Conservation (phyloP, 2,329 filamentous ascomycete genomes). For the Thielaviopsis euricoi region DNA sequence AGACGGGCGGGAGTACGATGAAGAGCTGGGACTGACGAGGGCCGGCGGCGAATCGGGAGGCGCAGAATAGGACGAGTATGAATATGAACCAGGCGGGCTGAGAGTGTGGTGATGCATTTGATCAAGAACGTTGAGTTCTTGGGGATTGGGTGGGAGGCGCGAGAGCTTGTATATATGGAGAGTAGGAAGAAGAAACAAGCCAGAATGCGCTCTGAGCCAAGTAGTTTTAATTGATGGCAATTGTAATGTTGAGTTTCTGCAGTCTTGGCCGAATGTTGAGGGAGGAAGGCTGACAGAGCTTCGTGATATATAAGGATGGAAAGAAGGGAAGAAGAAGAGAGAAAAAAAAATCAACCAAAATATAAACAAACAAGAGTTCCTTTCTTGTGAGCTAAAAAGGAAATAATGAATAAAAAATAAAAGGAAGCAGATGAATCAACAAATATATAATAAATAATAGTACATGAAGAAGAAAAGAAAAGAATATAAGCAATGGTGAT, state of each 20-base stretch:
- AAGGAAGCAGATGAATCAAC: not conserved
- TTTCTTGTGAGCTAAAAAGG: not conserved
- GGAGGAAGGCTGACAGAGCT: too few species aligned
- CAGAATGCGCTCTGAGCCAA: too few species aligned
- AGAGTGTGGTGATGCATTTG: not conserved
- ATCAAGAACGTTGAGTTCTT: not conserved
- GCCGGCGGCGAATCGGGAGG: slow-evolving; percentile 36
- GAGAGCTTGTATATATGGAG: not conserved
- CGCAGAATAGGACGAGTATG: not conserved
- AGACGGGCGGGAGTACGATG: slow-evolving; percentile 29
- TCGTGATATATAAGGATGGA: too few species aligned
- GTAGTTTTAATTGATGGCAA: not conserved
- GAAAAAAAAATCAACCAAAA: too few species aligned
- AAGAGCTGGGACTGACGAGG: slow-evolving; percentile 33
- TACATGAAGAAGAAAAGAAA: not conserved
- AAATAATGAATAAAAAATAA: not conserved
- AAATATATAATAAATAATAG: not conserved
- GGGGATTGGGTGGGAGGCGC: not conserved
- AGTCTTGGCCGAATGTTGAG: too few species aligned
- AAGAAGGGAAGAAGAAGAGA: too few species aligned
- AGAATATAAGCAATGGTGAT: not conserved
- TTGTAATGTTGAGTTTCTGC: not conserved
- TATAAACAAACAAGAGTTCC: too few species aligned
- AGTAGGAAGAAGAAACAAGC: too few species aligned
- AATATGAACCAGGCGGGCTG: not conserved